These are phyloP conservation scores for Neohortaea acidophila DNA, from an alignment of 495 filamentous ascomycete genomes.

Conservation along the genomic window DNA sequence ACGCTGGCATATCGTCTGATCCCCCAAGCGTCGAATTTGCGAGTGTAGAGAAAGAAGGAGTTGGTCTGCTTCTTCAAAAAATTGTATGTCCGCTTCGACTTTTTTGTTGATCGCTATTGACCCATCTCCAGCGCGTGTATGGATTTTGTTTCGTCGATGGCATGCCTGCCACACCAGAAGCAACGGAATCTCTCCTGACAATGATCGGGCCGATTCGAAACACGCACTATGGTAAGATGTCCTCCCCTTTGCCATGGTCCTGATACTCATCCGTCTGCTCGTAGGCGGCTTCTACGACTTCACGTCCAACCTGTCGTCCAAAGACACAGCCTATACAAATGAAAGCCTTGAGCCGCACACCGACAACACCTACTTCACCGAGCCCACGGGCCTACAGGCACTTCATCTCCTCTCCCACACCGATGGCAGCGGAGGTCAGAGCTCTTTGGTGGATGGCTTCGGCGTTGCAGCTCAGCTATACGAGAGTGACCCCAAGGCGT, in stretches of 20 bases:
- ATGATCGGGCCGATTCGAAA: slow-evolving; percentile 66
- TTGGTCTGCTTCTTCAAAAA: slow-evolving; percentile 40
- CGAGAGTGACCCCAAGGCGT: slow-evolving; percentile 34
- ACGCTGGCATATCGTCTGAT: slow-evolving; percentile 22
- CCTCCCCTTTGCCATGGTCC: not conserved
- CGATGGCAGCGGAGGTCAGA: slow-evolving; percentile 49
- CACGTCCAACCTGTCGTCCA: slow-evolving; percentile 67
- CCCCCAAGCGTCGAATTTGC: slow-evolving; percentile 43
- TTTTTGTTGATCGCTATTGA: slow-evolving; percentile 7
- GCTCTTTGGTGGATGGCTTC: slow-evolving; percentile 73
- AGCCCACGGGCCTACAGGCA: slow-evolving; percentile 75
- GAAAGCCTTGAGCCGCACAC: slow-evolving; percentile 65
- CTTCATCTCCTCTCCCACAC: slow-evolving; percentile 79
- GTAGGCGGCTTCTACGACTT: slow-evolving; percentile 85
- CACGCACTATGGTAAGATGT: slow-evolving; percentile 65
- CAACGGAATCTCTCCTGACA: slow-evolving; percentile 55
- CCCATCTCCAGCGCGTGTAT: slow-evolving; percentile 29
- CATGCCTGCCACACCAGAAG: slow-evolving; percentile 49
- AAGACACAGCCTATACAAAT: slow-evolving; percentile 87
- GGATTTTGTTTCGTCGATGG: slow-evolving; percentile 60
- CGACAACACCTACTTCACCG: slow-evolving; percentile 86
- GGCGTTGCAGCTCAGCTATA: slow-evolving; percentile 44
- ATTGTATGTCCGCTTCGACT: slow-evolving; percentile 40
- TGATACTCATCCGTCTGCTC: slow-evolving; percentile 3
- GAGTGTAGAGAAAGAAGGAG: slow-evolving; percentile 38